Evolutionary conservation across 2,329 filamentous ascomycete species (phyloP).

Genomic region (Botrytis tulipae): DNA sequence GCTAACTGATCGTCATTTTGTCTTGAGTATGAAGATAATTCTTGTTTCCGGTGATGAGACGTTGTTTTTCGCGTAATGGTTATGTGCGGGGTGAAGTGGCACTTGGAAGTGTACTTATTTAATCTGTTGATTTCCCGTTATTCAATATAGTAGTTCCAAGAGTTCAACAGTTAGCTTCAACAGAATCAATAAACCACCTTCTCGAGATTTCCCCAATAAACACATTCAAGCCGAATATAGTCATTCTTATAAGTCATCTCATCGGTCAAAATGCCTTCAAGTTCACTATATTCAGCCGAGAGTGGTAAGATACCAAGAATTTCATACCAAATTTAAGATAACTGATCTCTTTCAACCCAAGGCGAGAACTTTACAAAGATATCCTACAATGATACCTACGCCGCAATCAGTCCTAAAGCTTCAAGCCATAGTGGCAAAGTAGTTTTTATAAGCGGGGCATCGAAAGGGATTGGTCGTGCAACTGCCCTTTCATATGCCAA

Average conservation of each 20-base stretch:
- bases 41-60: background rate
- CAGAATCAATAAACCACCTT: background rate
- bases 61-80: background rate
- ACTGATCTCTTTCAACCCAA: background rate
- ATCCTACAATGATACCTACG: constrained; percentile 16
- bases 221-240: background rate
- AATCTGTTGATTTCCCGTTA: background rate
- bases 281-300: background rate
- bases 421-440: background rate
- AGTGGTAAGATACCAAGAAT: background rate
- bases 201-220: background rate
- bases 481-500: background rate
- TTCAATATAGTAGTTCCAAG: background rate
- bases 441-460: background rate
- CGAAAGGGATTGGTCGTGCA: background rate
- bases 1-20: background rate
- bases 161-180: background rate
- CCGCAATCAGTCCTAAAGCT: background rate
- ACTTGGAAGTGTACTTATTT: background rate
- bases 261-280: background rate
- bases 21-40: background rate
- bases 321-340: background rate
- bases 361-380: constrained; percentile 20
- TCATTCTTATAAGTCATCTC: background rate
- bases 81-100: background rate